Base-by-base conservation (phyloP, 495 filamentous ascomycete genomes). In the Glarea lozoyensis region DNA sequence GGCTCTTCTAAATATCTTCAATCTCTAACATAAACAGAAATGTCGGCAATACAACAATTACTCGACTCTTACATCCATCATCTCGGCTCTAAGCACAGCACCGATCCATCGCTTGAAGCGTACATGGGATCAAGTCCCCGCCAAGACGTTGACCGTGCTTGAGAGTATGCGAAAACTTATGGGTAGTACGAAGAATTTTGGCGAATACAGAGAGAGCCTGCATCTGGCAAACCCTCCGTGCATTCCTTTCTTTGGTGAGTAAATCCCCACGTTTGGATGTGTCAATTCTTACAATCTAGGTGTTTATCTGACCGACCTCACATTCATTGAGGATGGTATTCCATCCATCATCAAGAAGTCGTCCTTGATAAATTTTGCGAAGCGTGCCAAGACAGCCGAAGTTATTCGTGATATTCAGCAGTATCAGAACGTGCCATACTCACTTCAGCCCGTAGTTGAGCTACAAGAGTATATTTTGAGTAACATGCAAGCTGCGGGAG, bases 301-400 rank as follows among this genome's bases (percentile, higher is more conserved):
- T 62, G 90, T 97, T 35, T 98, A 97, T 61, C 73, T 98, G 36
- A 98, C 93, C 43, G 92, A 98, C 65, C 73, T 98, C 37, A 97
- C 92, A 21, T 98, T 98, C 63, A 97, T 98, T 53, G 92, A 97
- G 63, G 92, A 98, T 55, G 92, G 92, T 53, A 98, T 97, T 50
- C 87, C 90, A 12, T 93, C 88, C 16, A 76, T 94, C 51, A 84
- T 89, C 60, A 96, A 94, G 61, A 90, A 89, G 56, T 89, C 88
- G 15, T 83, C 92, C 55, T 69, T 94, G 55, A 98, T 97, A 67
- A 97, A 98, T 67, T 98, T 97, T 62, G 87, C 86, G 56, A 97
- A 98, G 70, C 84, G 93, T 24, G 84, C 88, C 32, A 97, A 96
- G 70, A 95, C 92, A 12, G 93, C 92, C 18, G 92, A 95, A 58